Evolutionary conservation across 805 yeast genomes (phyloP).

Genomic region (Tetrapisispora fleetii): DNA sequence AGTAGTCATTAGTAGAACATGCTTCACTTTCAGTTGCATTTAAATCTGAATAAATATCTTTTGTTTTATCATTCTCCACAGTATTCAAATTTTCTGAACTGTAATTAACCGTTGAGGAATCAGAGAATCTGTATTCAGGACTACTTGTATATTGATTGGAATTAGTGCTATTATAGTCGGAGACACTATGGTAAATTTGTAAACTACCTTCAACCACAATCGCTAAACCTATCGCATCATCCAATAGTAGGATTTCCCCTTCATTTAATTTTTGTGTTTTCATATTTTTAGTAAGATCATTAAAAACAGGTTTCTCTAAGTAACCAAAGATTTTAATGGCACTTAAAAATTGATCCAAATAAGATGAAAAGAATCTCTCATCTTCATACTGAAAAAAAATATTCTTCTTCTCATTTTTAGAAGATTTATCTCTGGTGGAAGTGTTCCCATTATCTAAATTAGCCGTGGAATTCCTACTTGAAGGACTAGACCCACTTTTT

Average conservation of each 20-base stretch:
- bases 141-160: not conserved
- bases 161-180: not conserved
- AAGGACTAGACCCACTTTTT: not conserved
- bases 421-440: not conserved
- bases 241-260: conserved; percentile 67
- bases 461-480: not conserved
- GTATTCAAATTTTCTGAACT: not conserved
- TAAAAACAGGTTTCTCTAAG: conserved; percentile 80
- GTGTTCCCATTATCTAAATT: not conserved
- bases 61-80: conserved; percentile 2
- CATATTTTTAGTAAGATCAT: conserved; percentile 85
- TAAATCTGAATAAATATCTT: not conserved
- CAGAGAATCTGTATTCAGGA: not conserved
- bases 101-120: not conserved
- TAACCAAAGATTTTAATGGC: conserved; percentile 94
- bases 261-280: conserved; percentile 72
- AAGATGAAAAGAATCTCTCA: conserved; percentile 38
- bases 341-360: conserved; percentile 77
- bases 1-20: not conserved
- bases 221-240: conserved; percentile 73
- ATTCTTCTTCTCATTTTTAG: conserved; percentile 1
- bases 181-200: conserved; percentile 55
- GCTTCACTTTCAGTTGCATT: not conserved
- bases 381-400: conserved; percentile 5
- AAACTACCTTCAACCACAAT: conserved; percentile 88